These are phyloP conservation scores for Corymbia maculata DNA, from an alignment of 345 rosid species.

Conservation along the genomic window DNA sequence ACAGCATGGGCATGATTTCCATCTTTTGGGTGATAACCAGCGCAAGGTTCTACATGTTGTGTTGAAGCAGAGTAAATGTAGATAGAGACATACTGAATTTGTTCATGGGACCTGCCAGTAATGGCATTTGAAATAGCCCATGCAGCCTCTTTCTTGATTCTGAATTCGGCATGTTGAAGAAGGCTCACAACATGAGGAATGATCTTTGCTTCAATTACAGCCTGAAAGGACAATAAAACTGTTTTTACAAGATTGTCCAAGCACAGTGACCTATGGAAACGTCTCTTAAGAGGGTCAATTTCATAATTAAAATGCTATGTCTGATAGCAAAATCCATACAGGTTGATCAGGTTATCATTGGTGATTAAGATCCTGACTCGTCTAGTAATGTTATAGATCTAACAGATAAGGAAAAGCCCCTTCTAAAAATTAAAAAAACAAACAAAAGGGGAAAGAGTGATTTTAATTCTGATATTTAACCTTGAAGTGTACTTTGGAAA, in stretches of 20 bases:
- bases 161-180: slow-evolving; percentile 27
- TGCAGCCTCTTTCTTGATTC: slow-evolving; percentile 35
- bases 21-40: neutral
- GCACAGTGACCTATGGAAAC: neutral
- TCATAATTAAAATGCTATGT: neutral
- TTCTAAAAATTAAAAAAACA: neutral
- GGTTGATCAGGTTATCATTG: neutral
- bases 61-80: neutral
- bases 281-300: neutral
- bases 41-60: neutral
- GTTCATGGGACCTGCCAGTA: slow-evolving; percentile 20
- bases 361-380: neutral
- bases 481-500: neutral
- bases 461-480: neutral
- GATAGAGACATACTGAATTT: slow-evolving; percentile 16
- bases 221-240: slow-evolving; percentile 2
- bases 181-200: slow-evolving; percentile 24
- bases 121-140: slow-evolving; percentile 36
- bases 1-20: neutral
- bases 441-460: neutral
- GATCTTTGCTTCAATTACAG: slow-evolving; percentile 28
- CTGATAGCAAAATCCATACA: neutral
- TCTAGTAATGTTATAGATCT: neutral
- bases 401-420: neutral
- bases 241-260: neutral